Base-by-base conservation (phyloP, 768 basidiomycete genomes). In the Agaricus subrufescens region DNA sequence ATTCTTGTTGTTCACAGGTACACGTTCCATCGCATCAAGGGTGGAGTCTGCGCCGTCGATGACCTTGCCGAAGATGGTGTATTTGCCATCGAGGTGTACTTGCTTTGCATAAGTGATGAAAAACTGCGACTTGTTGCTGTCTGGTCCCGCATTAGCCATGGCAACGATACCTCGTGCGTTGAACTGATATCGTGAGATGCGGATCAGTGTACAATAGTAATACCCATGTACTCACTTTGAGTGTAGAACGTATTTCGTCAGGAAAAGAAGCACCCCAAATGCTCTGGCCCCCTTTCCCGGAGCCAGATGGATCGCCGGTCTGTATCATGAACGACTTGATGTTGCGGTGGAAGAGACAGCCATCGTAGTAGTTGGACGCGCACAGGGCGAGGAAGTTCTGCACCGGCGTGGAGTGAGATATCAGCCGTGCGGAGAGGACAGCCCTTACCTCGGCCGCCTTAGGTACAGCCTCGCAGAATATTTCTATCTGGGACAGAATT, bases 251-350 rank as follows among this genome's bases (percentile, higher is more conserved):
- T 43, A 97, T 81, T 75, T 99, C 97, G 66, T 98, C 96, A 14
- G 84, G 69, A 65, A 97, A 98, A 0, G 95, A 85, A 57, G 82
- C 83, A 2, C 94, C 94, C 94, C 95, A 98, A 62, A 98, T 90
- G 65, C 91, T 94, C 73, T 98, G 93, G 11, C 97, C 97, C 39
- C 92, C 94, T 70, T 98, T 99, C 27, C 97, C 97, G 27, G 91
- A 83, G 25, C 93, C 92, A 9, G 83, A 77, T 12, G 91, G 91
- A 68, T 96, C 94, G 42, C 92, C 93, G 0, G 93, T 91, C 65
- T 99, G 97, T 8, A 89, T 75, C 89, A 99, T 99, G 74, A 99
- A 99, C 23, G 86, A 87, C 62, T 86, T 93, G 76, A 99, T 98
- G 68, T 93, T 98, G 43, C 94, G 82, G 69, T 98, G 95, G 66